Evolutionary conservation across 2,329 filamentous ascomycete species (phyloP), one percentile per base, ranked within the genome.

Genomic region (Basipetospora sp.): DNA sequence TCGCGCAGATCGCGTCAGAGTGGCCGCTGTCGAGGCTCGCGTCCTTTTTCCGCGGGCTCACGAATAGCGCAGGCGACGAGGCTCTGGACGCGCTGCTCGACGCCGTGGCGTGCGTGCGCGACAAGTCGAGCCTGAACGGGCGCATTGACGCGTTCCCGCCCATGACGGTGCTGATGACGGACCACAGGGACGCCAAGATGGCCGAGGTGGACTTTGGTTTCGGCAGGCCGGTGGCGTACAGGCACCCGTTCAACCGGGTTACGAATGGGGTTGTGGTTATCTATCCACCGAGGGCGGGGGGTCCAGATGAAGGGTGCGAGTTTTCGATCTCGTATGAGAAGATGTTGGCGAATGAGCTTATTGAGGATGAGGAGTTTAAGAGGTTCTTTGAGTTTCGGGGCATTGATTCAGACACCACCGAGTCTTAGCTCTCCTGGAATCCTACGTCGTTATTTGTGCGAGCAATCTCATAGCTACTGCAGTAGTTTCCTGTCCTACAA

Each of bases 351-450:
- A 28, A 50, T 17, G 41, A 36, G 3, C 34, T 63, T n/a, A 45
- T 60, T 2, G 41, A 53, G 3, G 56, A 62, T 38, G 25, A 38
- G 3, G 50, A 59, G 38, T 58, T 53, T 55, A 54, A 42, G 20
- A 37, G 47, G 37, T 62, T 52, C 15, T 60, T 61, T 40, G 56
- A 59, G 40, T 60, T 52, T 31, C 44, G 58, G 20, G 59, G 56
- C 0, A 43, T 61, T 15, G 55, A 58, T 33, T 36, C 43, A 2
- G 42, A 36, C 16, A 29, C 36, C 22, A 11, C 22, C 6, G 6
- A 25, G 22, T 6, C 22, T 6, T 6, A 25, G 22, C 6, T 25
- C n/a, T n/a, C n/a, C n/a, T n/a, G n/a, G n/a, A n/a, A n/a, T n/a
- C n/a, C n/a, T n/a, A n/a, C n/a, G n/a, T n/a, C n/a, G n/a, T n/a